Evolutionary conservation across 768 basidiomycete species (phyloP), one percentile per base, ranked within the genome.

Genomic region (Pholiota molesta): DNA sequence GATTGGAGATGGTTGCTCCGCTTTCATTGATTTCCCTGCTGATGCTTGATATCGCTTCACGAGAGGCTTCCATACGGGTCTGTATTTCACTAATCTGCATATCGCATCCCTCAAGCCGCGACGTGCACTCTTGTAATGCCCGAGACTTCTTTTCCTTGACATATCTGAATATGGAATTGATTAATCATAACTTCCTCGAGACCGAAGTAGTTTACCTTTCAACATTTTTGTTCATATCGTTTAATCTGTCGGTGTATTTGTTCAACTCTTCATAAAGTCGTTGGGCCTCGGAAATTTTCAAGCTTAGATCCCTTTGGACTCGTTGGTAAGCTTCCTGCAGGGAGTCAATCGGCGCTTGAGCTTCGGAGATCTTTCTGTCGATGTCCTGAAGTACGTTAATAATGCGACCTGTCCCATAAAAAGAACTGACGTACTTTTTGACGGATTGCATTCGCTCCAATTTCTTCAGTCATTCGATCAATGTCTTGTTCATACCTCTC

Each of bases 21-120:
- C 90, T 84, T 66, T 90, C 88, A 71, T 87, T 88, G 71, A 95
- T 87, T 69, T 95, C 91, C 70, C 86, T 88, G 68, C 92, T 89
- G 16, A 95, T 83, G 21, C 74, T 78, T 14, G 80, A 78, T 29
- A 94, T 83, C 31, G 67, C 70, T 55, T 73, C 73, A 55, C 83
- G 77, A 42, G 70, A 71, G 23, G 63, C 67, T 64, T 81, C 80
- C 21, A 85, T 77, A 55, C 73, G 68, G 52, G 65, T 66, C 33
- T 71, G 72, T 9, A 80, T 66, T 21, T 79, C 77, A 29, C 69
- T 66, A 58, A 81, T 74, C 55, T 80, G 77, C 5, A 61, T 62
- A 54, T 79, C 78, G 21, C 71, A 74, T 52, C 79, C 71, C 60
- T 79, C 82, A 13, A 93, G 83, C 58, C 80, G 79, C 26, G 79